Evolutionary conservation across 1,284 basidiomycete species (phyloP).

Genomic region (Puccinia coronata): DNA sequence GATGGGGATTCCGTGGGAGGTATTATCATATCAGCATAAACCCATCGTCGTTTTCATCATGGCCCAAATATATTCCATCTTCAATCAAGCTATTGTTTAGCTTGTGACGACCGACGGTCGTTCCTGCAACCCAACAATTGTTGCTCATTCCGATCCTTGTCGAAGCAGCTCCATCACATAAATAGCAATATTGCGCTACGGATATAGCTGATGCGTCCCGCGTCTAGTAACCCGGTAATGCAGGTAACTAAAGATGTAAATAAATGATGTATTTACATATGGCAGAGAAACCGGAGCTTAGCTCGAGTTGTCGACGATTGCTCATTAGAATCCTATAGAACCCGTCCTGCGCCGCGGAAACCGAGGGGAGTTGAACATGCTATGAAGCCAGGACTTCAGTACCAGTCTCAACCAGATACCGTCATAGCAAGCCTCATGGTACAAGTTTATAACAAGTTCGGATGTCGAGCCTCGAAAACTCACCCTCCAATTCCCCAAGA

Average conservation of each 20-base stretch:
- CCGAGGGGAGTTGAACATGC: background rate
- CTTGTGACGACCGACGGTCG: background rate
- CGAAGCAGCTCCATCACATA: background rate
- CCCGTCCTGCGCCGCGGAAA: too few relatives aligned
- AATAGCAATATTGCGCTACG: background rate
- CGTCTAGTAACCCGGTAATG: background rate
- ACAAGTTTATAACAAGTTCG: too few relatives aligned
- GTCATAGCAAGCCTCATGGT: too few relatives aligned
- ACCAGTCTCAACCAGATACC: too few relatives aligned
- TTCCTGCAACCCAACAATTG: background rate
- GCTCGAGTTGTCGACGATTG: too few relatives aligned
- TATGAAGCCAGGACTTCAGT: too few relatives aligned
- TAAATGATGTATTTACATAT: background rate
- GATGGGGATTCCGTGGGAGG: too few relatives aligned
- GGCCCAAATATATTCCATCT: background rate
- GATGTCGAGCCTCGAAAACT: too few relatives aligned
- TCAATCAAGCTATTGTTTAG: background rate
- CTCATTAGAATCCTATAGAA: too few relatives aligned
- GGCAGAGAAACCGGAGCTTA: background rate
- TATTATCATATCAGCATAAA: too few relatives aligned
- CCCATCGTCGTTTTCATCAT: background rate
- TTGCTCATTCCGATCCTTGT: background rate
- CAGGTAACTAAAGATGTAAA: too few relatives aligned
- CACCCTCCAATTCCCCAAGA: too few relatives aligned
- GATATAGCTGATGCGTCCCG: background rate